Evolutionary conservation across 1,284 basidiomycete genomes (phyloP).

Genomic region (Sporisorium scitamineum): DNA sequence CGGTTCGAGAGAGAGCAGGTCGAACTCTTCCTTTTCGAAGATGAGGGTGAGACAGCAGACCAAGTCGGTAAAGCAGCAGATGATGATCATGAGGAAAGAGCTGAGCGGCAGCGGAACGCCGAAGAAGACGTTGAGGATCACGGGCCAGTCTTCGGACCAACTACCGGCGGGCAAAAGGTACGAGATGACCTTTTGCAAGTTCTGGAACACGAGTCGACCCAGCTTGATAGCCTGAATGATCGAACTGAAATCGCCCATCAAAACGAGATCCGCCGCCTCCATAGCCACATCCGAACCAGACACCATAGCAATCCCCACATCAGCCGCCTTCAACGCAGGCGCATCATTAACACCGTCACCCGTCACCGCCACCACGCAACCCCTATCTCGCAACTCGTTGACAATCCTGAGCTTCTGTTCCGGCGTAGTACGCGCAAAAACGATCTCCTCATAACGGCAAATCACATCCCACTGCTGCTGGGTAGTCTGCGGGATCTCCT

Average conservation of each 20-base stretch:
- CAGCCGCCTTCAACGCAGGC: conserved; percentile 71
- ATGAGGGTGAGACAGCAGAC: conserved; percentile 73
- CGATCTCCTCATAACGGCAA: conserved; percentile 76
- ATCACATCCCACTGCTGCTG: conserved; percentile 72
- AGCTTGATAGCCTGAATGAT: conserved; percentile 58
- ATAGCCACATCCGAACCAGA: conserved; percentile 70
- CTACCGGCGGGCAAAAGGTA: conserved; percentile 70
- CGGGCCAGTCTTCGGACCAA: conserved; percentile 79
- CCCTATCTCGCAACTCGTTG: conserved; percentile 74
- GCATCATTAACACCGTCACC: conserved; percentile 81
- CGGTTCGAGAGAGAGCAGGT: conserved; percentile 71
- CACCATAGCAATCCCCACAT: conserved; percentile 73
- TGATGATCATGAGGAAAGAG: conserved; percentile 72
- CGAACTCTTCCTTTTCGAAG: conserved; percentile 75
- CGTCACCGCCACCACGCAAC: conserved; percentile 74
- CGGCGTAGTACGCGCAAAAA: conserved; percentile 80
- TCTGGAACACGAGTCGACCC: conserved; percentile 78
- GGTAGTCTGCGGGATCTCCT: conserved; percentile 36
- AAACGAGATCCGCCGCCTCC: conserved; percentile 64
- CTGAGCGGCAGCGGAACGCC: conserved; percentile 74
- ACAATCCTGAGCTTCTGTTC: conserved; percentile 79
- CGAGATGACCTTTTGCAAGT: conserved; percentile 74
- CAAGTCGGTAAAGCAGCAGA: conserved; percentile 71
- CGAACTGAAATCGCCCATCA: conserved; percentile 57
- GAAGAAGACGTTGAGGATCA: conserved; percentile 74